phyloP scores from a whole-genome alignment of 352 stramenopile species.

The Pythium apleroticum region DNA sequence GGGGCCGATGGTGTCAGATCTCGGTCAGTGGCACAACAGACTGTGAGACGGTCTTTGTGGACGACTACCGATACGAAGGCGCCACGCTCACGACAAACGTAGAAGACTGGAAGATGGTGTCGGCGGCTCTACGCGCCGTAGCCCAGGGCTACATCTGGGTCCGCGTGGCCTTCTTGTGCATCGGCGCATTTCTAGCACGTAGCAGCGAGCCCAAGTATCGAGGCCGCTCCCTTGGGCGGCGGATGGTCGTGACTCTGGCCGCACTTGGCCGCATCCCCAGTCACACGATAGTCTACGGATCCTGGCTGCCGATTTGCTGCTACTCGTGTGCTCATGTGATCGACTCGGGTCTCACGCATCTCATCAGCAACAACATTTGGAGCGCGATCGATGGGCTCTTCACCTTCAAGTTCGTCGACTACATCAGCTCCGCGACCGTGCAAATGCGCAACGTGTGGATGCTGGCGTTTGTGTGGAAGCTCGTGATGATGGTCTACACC shows the following conservation, averaged over 20 bases:
- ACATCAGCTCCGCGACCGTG: conserved; percentile 27
- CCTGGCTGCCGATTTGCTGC: conserved; percentile 28
- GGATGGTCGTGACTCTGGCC: neutral
- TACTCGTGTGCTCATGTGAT: conserved; percentile 33
- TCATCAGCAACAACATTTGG: conserved; percentile 30
- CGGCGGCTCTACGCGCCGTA: conserved; percentile 3
- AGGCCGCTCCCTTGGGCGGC: neutral
- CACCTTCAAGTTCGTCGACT: conserved; percentile 23
- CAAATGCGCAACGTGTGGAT: conserved; percentile 48
- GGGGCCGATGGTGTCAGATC: neutral
- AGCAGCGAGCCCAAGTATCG: conserved; percentile 2
- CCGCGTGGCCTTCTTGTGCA: conserved; percentile 12
- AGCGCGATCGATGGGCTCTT: conserved; percentile 23
- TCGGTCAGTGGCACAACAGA: neutral
- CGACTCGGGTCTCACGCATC: conserved; percentile 29
- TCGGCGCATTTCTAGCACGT: conserved; percentile 6
- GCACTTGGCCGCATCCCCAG: conserved; percentile 29
- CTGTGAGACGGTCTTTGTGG: conserved; percentile 20
- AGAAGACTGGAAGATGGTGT: conserved; percentile 4
- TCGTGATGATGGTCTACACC: conserved; percentile 10
- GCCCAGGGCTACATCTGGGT: conserved; percentile 26
- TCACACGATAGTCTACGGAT: conserved; percentile 30
- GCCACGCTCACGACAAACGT: conserved; percentile 5
- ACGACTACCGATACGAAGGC: conserved; percentile 34
- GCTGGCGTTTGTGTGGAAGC: conserved; percentile 29